phyloP scores from a whole-genome alignment of 2,329 filamentous ascomycete species.

The Leptographium flavum region DNA sequence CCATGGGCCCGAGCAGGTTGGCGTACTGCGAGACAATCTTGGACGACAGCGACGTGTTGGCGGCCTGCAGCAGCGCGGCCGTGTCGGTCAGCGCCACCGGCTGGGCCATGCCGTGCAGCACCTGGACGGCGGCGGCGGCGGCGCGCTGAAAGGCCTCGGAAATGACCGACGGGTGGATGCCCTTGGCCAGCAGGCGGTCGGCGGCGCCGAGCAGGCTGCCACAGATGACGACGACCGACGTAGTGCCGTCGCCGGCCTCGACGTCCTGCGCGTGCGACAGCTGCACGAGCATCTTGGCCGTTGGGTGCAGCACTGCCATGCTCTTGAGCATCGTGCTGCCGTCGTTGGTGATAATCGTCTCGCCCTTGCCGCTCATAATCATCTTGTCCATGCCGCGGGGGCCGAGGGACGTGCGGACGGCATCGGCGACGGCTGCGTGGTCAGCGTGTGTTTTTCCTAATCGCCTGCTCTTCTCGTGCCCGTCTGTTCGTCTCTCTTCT shows the following conservation, averaged over 20 bases:
- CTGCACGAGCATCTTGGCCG: conserved; percentile 97
- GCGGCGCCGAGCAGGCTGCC: conserved; percentile 89
- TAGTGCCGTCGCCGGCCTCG: conserved; percentile 95
- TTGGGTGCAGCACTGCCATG: conserved; percentile 99
- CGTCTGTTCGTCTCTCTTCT: neutral
- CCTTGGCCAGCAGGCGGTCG: conserved; percentile 79
- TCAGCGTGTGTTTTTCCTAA: conserved; percentile 9
- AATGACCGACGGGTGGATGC: conserved; percentile 94
- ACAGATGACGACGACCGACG: conserved; percentile 94
- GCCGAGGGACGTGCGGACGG: conserved; percentile 89
- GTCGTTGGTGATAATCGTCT: conserved; percentile 98
- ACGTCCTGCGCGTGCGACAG: conserved; percentile 95
- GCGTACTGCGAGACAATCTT: conserved; percentile 99
- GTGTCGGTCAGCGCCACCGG: conserved; percentile 83
- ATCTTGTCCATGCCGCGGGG: conserved; percentile 99
- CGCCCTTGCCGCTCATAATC: conserved; percentile 93
- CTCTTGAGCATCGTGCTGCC: conserved; percentile 98
- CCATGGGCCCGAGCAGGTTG: conserved; percentile 90
- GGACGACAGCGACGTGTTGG: conserved; percentile 90
- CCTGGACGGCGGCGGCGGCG: conserved; percentile 72
- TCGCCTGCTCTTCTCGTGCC: neutral
- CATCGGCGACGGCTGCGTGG: conserved; percentile 75
- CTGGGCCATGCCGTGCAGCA: conserved; percentile 90
- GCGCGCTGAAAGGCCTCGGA: conserved; percentile 96
- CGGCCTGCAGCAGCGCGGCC: conserved; percentile 82